These are phyloP conservation scores for Dryadomyces quercivorus DNA, from an alignment of 2,329 filamentous ascomycete genomes.

Conservation along the genomic window DNA sequence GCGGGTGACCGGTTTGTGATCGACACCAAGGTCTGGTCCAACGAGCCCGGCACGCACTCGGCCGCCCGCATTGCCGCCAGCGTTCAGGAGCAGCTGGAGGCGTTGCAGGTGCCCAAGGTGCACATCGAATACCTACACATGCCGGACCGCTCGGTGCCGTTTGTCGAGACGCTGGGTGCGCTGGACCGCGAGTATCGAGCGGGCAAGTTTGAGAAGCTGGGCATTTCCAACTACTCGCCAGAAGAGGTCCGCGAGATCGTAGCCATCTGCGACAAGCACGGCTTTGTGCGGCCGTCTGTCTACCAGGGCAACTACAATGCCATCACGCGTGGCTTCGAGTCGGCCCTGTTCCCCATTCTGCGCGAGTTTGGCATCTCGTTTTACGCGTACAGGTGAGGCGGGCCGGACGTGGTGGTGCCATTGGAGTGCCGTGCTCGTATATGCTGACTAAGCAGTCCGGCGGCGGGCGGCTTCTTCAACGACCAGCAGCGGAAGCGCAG, in stretches of 20 bases:
- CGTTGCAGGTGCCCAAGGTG: not conserved
- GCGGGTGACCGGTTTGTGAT: conserved; percentile 20
- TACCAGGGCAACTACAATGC: conserved; percentile 33
- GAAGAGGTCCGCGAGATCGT: conserved; percentile 19
- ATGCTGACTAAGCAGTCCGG: conserved; percentile 6
- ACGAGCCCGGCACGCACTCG: conserved; percentile 16
- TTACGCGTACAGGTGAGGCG: conserved; percentile 21
- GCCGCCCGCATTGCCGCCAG: conserved; percentile 17
- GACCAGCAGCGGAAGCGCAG: not conserved
- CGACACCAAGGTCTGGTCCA: conserved; percentile 23
- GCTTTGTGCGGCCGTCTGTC: conserved; percentile 27
- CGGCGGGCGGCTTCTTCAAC: not conserved
- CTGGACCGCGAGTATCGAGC: conserved; percentile 35
- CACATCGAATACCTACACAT: not conserved
- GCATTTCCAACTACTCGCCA: conserved; percentile 30
- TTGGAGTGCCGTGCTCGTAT: no score
- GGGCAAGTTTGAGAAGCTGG: conserved; percentile 26
- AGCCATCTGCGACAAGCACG: conserved; percentile 22
- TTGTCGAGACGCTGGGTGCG: conserved; percentile 30
- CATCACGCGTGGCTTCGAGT: conserved; percentile 24
- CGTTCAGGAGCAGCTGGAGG: conserved; percentile 13
- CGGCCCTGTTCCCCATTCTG: conserved; percentile 28
- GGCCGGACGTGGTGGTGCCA: no score
- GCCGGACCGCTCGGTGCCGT: conserved; percentile 32
- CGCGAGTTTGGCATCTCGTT: conserved; percentile 24